Evolutionary conservation across 805 yeast genomes (phyloP), one percentile per base, ranked within the genome.

Genomic region (Vanderwaltozyma tropicalis): DNA sequence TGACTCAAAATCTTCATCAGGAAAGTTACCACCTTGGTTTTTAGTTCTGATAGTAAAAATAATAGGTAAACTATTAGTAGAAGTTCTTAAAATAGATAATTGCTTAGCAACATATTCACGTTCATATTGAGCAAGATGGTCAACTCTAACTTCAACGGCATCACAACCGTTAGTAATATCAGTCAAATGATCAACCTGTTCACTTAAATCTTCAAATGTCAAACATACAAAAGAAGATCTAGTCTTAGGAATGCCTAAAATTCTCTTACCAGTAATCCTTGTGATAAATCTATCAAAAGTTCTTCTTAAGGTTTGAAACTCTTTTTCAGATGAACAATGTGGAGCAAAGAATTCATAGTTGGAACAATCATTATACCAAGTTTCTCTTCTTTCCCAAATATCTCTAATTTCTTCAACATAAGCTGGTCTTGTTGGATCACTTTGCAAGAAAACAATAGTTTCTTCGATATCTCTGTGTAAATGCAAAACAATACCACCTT

Each of bases 401-500:
- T 73, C 76, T 46, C 69, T 68, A 49, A 87, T 78, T 51, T 87
- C 96, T 48, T 77, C 84, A 11, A 70, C 69, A 50, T 79, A 88
- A 1, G 95, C 83, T 13, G 99, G 99, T 55, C 99, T 73, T 0
- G 87, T 69, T 34, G 82, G 76, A 60, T 92, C 99, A 41, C 67
- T 61, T 38, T 77, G 71, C 46, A 92, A 70, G 59, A 84, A 86
- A 9, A 69, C 66, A 28, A 87, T 76, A 22, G 94, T 85, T 47
- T 84, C 81, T 40, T 76, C 78, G 43, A 89, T 72, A 50, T 84
- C 83, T 47, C 99, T 79, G 59, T 89, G 96, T 41, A 92, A 69
- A 52, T 92, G 96, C 39, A 92, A 67, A 11, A 92, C 97, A 45
- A 83, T 71, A 28, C 95, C 95, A 19, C 82, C 83, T 12, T 60